Evolutionary conservation across 768 basidiomycete genomes (phyloP).

Genomic region (Russula vinacea): DNA sequence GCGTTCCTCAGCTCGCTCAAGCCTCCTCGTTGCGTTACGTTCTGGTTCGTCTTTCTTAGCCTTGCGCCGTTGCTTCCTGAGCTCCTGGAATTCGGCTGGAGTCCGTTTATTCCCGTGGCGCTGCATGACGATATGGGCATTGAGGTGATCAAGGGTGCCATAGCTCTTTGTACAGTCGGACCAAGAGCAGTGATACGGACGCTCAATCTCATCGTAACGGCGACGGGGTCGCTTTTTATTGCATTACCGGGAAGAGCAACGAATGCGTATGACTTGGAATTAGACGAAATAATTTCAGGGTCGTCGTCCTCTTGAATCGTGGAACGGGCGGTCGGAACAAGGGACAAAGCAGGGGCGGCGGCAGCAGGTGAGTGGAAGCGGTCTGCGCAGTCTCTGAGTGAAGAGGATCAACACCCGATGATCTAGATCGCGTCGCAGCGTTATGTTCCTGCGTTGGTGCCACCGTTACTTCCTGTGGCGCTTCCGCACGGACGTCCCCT

Average conservation of each 20-base stretch:
- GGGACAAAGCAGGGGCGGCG: too few relatives aligned
- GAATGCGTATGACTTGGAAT: constrained; percentile 78
- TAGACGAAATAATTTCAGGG: too few relatives aligned
- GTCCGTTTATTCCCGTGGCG: constrained; percentile 88
- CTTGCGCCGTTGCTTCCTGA: constrained; percentile 94
- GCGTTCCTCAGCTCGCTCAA: constrained; percentile 13
- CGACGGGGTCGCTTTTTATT: constrained; percentile 79
- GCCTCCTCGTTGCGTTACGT: constrained; percentile 10
- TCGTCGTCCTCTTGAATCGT: too few relatives aligned
- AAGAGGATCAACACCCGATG: constrained; percentile 22
- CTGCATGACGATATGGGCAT: constrained; percentile 97
- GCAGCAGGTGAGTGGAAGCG: constrained; percentile 24
- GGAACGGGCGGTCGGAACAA: too few relatives aligned
- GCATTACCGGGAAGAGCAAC: constrained; percentile 77
- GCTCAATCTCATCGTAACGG: constrained; percentile 92
- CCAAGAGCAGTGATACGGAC: constrained; percentile 79
- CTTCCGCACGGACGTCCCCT: not conserved
- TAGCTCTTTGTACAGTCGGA: constrained; percentile 69
- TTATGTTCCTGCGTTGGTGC: constrained; percentile 5
- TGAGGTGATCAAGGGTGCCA: constrained; percentile 94
- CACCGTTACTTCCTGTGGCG: constrained; percentile 5
- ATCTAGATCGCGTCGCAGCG: constrained; percentile 17
- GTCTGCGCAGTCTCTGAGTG: constrained; percentile 11
- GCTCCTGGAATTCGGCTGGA: constrained; percentile 95
- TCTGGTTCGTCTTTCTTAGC: constrained; percentile 69